Base-by-base conservation (phyloP, 306 rosid species). In the Abrus precatorius region DNA sequence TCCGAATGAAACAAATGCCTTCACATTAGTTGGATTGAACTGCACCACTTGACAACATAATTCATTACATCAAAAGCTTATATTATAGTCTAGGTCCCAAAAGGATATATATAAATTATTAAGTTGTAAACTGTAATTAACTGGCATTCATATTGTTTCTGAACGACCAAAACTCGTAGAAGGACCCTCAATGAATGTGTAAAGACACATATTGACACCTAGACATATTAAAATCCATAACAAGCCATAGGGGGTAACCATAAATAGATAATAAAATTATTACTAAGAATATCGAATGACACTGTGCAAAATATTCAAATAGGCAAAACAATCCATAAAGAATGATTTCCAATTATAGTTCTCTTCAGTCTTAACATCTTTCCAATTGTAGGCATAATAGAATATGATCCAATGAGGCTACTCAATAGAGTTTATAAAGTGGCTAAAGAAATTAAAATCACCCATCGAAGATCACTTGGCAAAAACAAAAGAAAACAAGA, bases 1-100 rank as follows among this genome's bases (percentile, higher is more conserved):
- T 5, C 74, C n/a, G 67, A 77, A 77, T 69, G 41, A 2, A 80
- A 7, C 32, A 36, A 72, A 69, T 61, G 57, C 47, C 65, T 12
- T 33, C 54, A 69, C 32, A 84, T 80, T 47, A 74, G 74, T 77
- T 52, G 13, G 52, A 80, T 56, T 40, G 33, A 78, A 69, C 61
- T 29, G 73, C 82, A 52, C 13, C 8, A 7, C 60, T 63, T 53
- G 36, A 44, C 40, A 41, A 48, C 34, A 67, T 69, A 34, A 59
- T 56, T 78, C 69, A 45, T 10, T 54, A 65, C 69, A 72, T 48
- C 27, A 34, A 81, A 66, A 67, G 4, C 27, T 38, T 65, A 53
- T 2, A 38, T 3, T 32, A 61, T 36, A 36, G 20, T 20, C 20
- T 40, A 52, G 14, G 30, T 61, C 14, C 77, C 54, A 72, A 49